Conservation (phyloP, 2,329 filamentous ascomycete species). For the Alternaria ethzedia region DNA sequence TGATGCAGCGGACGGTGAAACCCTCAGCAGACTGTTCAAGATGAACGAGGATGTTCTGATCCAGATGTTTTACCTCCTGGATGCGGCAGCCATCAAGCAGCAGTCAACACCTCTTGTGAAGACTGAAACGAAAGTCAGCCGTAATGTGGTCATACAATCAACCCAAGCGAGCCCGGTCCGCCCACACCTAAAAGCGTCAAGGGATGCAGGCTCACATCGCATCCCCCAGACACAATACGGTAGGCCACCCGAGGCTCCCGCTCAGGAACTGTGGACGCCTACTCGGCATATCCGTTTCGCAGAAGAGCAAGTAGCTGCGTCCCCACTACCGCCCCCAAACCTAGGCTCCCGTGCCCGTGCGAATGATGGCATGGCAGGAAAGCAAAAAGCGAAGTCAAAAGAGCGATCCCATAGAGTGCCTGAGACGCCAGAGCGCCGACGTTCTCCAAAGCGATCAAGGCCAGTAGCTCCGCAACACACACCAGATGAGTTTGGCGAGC, state of each 20-base stretch:
- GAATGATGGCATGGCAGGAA: not conserved
- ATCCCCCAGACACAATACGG: constrained; percentile 44
- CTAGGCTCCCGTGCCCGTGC: constrained; percentile 2
- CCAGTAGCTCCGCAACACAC: constrained; percentile 3
- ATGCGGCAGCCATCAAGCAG: constrained; percentile 32
- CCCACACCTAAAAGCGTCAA: constrained; percentile 12
- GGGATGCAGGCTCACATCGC: constrained; percentile 18
- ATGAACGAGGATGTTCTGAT: constrained; percentile 35
- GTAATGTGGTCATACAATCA: constrained; percentile 36
- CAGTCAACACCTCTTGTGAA: constrained; percentile 17
- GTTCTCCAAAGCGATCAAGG: constrained; percentile 14
- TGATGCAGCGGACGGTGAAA: constrained; percentile 32
- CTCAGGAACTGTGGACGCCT: constrained; percentile 37
- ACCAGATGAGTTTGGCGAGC: constrained; percentile 31
- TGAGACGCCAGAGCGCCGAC: constrained; percentile 32
- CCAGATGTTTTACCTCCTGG: constrained; percentile 37
- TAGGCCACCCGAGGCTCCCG: constrained; percentile 39
- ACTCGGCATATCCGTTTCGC: constrained; percentile 36
- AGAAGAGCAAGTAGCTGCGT: constrained; percentile 18
- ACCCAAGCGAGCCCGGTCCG: constrained; percentile 37
- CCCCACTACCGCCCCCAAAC: constrained; percentile 19
- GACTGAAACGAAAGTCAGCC: constrained; percentile 10
- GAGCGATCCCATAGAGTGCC: constrained; percentile 27
- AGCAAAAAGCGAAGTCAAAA: constrained; percentile 3
- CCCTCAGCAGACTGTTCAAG: constrained; percentile 33